Base-by-base conservation (phyloP, 2,329 filamentous ascomycete species). In the Aspergillus piperis region DNA sequence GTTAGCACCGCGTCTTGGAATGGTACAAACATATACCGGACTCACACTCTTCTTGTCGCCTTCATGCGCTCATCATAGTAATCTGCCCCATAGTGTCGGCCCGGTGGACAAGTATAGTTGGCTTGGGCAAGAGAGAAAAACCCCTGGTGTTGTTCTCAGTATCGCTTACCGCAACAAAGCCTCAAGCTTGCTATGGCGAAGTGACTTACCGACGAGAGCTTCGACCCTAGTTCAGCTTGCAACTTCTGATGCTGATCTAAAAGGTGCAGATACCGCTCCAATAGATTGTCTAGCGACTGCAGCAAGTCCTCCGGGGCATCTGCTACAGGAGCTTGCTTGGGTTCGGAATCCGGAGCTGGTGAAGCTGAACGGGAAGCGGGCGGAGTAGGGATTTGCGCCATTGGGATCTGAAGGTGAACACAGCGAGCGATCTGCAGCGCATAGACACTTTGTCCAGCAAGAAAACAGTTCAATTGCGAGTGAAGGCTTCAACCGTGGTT, bases 31-130 rank as follows among this genome's bases (percentile, higher is more conserved):
- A 25, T 41, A n/a, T n/a, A 1, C 13, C 41, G n/a, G n/a, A 63
- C 66, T 62, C 70, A 80, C 78, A 80, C 71, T 60, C 67, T 76
- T 60, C 72, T 71, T 21, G 70, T 75, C 15, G 80, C 80, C 65
- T 82, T 81, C 81, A 82, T 83, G 32, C 81, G 72, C 49, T 78
- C 77, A 68, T 83, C 81, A 60, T 82, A 83, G 63, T 78, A 81
- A 56, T 83, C 80, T 38, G 77, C 72, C 13, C 81, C 81, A 71
- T 79, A 81, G 53, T 77, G 70, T 57, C 79, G 75, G 15, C 78
- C 78, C 15, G 78, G 75, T 2, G 78, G 72, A 61, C 76, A 78
- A 30, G 75, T 76, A 62, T 80, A 80, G 62, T 83, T 82, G 39
- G 81, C 81, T 59, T 81, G 77, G 19, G 81, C 77, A 32, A 83